Conservation (phyloP, 2,329 filamentous ascomycete species). For the Epichloe typhina region DNA sequence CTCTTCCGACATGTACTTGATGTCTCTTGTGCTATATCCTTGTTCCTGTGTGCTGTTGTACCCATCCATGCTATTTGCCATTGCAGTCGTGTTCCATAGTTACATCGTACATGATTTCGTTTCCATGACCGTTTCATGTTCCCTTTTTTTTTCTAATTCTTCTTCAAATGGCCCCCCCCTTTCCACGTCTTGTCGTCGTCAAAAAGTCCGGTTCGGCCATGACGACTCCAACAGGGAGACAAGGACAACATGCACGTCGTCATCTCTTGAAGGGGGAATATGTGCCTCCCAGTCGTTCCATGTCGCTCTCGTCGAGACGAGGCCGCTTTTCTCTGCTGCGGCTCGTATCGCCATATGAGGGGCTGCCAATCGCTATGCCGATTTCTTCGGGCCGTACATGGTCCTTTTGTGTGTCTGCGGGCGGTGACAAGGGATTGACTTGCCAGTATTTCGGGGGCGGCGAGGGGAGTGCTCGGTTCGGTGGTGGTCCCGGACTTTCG, state of each 20-base stretch:
- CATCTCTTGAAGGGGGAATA: constrained; percentile 4
- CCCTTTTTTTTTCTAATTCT: no score
- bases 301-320: constrained; percentile 11
- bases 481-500: constrained; percentile 29
- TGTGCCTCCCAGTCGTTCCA: constrained; percentile 7
- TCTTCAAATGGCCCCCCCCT: background rate
- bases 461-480: constrained; percentile 28
- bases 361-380: constrained; percentile 4
- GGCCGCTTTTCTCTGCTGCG: constrained; percentile 8
- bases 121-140: background rate
- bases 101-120: background rate
- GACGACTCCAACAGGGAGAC: background rate
- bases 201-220: no score
- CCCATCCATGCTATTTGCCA: background rate
- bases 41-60: no score
- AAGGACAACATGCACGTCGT: background rate
- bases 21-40: background rate
- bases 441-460: constrained; percentile 12
- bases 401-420: background rate
- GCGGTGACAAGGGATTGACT: constrained; percentile 1
- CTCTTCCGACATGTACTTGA: no score
- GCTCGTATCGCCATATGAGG: background rate
- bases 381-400: background rate
- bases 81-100: background rate
- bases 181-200: background rate